Evolutionary conservation across 768 basidiomycete species (phyloP), one percentile per base, ranked within the genome.

Genomic region (Lenzites betulinus): DNA sequence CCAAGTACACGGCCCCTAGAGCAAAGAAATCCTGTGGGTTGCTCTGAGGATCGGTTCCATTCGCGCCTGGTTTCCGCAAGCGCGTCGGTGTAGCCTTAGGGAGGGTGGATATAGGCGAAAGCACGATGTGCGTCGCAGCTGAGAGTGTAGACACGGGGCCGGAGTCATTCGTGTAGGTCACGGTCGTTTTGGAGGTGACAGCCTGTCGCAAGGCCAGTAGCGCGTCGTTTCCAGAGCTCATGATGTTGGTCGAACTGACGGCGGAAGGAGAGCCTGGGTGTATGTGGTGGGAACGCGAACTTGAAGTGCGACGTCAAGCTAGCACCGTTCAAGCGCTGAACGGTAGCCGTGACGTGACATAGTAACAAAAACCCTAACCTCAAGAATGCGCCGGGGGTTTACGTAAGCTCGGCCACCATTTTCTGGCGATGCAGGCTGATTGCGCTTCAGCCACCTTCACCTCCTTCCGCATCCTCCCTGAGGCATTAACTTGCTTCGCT

Each of bases 401-500:
- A 56, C 20, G 44, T 62, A 28, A 58, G 25, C 52, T 20, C 39
- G 22, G 35, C 46, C 57, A 54, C 38, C 62, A 59, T 63, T 63
- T 63, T 63, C 59, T 48, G 57, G 53, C 38, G 62, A 63, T 59
- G 57, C 44, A 18, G 39, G 51, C 56, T 58, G 61, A 58, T 58
- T 54, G 61, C 38, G 51, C 11, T 51, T 36, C 52, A 52, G 44
- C 55, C 51, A 50, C 58, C 35, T 44, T 64, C 53, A 56, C 67
- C 64, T 48, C 63, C 51, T 49, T 59, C 59, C 55, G 62, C 56
- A 52, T 43, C 64, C 38, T 36, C 36, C 7, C 66, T 78, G 88
- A 90, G 85, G 88, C 88, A 90, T 90, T 90, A 86, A 76, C 76
- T 90, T 90, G 88, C 87, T 89, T 90, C 83, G 77, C 63, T 75